phyloP scores from a whole-genome alignment of 106 monocot genomes.

The Dendrobium catenatum region DNA sequence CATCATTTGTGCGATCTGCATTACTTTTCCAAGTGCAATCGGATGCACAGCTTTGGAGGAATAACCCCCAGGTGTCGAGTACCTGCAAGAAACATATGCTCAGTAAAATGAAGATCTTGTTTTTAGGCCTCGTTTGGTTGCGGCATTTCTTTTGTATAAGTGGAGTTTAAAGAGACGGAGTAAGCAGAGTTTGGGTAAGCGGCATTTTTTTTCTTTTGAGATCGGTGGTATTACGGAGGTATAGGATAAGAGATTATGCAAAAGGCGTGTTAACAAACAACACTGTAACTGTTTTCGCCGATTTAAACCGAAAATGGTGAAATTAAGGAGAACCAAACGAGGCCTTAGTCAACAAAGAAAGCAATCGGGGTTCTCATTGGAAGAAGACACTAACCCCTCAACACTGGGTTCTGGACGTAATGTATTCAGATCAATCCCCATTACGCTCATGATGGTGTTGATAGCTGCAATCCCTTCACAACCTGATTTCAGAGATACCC shows the following conservation, averaged over 20 bases:
- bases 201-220: too few relatives aligned
- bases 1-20: constrained; percentile 96
- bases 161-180: too few relatives aligned
- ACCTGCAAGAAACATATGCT: constrained; percentile 32
- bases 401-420: constrained; percentile 95
- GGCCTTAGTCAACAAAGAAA: background rate
- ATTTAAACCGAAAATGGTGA: too few relatives aligned
- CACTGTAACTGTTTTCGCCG: too few relatives aligned
- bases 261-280: too few relatives aligned
- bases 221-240: too few relatives aligned
- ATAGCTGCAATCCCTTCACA: constrained; percentile 94
- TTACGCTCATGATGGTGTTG: constrained; percentile 98
- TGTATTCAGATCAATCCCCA: constrained; percentile 93
- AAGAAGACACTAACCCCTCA: constrained; percentile 63
- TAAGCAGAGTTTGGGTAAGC: too few relatives aligned
- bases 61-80: constrained; percentile 94
- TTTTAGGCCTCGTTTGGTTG: too few relatives aligned
- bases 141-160: too few relatives aligned
- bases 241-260: too few relatives aligned
- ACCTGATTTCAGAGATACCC: constrained; percentile 66
- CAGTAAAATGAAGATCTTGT: background rate
- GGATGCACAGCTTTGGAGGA: constrained; percentile 94
- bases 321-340: too few relatives aligned
- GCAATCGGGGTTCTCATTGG: background rate
- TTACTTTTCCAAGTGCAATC: constrained; percentile 96